A percentile compares a stretch with the other conserved stretches of the same genome.
These are phyloP conservation scores for Xylariales sp. DNA, from an alignment of 2,329 filamentous ascomycete genomes.

Conservation along the genomic window DNA sequence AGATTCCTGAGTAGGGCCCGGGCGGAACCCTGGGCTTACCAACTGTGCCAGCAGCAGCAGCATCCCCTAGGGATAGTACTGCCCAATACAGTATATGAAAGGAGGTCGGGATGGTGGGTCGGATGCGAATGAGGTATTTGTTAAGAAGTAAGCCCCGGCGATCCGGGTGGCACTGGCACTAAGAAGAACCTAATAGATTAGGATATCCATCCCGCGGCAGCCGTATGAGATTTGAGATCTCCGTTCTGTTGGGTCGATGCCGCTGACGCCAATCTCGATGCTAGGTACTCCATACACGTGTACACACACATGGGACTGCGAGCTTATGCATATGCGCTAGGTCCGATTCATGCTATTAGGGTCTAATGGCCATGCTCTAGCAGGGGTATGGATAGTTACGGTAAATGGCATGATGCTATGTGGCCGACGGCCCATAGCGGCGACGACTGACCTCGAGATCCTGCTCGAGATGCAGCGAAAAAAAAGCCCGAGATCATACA, in stretches of 20 bases:
- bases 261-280: constrained; percentile 43
- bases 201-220: constrained; percentile 37
- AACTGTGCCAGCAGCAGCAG: background rate
- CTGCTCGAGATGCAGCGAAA: constrained; percentile 13
- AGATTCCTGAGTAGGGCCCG: background rate
- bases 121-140: constrained; percentile 35
- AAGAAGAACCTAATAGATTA: constrained; percentile 31
- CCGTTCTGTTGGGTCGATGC: constrained; percentile 48
- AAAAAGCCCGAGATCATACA: constrained; percentile 16
- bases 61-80: background rate
- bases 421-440: constrained; percentile 5
- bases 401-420: constrained; percentile 32
- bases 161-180: constrained; percentile 36
- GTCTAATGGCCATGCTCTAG: constrained; percentile 31
- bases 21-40: background rate
- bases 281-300: constrained; percentile 31
- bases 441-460: constrained; percentile 24
- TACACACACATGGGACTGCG: constrained; percentile 30
- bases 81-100: background rate
- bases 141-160: constrained; percentile 26
- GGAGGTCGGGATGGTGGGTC: constrained; percentile 27
- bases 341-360: constrained; percentile 32
- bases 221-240: constrained; percentile 44
- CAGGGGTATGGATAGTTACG: constrained; percentile 21
- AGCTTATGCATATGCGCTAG: constrained; percentile 33